phyloP scores from a whole-genome alignment of 108 stramenopile genomes.

The Conticribra weissflogii region DNA sequence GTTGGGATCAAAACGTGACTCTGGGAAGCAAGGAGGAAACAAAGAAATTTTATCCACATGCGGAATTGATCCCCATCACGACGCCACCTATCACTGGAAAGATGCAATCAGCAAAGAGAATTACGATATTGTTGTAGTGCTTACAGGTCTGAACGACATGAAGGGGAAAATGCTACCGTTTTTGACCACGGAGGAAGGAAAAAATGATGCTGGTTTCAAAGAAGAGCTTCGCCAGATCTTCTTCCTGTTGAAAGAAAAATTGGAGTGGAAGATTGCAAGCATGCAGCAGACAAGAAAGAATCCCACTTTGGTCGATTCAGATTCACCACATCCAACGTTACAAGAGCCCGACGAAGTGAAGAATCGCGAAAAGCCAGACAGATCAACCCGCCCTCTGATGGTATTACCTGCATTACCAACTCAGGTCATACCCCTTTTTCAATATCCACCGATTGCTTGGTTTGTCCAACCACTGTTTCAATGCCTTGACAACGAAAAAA shows the following conservation, averaged over 20 bases:
- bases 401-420: conserved; percentile 72
- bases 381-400: conserved; percentile 41
- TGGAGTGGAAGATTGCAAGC: neutral
- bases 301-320: too few species aligned
- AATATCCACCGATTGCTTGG: conserved; percentile 61
- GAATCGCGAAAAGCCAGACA: neutral
- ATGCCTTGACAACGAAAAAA: conserved; percentile 62
- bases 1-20: neutral
- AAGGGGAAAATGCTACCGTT: conserved; percentile 69
- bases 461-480: conserved; percentile 56
- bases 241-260: conserved; percentile 10
- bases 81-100: neutral
- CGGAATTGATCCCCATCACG: neutral
- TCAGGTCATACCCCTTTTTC: conserved; percentile 43
- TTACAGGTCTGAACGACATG: conserved; percentile 73
- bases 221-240: conserved; percentile 24
- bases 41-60: too few species aligned
- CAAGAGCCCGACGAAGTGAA: conserved; percentile 14
- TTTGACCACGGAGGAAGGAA: conserved; percentile 31
- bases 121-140: conserved; percentile 70
- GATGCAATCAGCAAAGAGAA: neutral
- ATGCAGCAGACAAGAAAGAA: too few species aligned
- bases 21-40: too few species aligned
- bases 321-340: conserved; percentile 25
- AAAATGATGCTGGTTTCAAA: conserved; percentile 6